Evolutionary conservation across 1,139 yeast species (phyloP), one percentile per base, ranked within the genome.

Genomic region (Hyphopichia khmerensis): DNA sequence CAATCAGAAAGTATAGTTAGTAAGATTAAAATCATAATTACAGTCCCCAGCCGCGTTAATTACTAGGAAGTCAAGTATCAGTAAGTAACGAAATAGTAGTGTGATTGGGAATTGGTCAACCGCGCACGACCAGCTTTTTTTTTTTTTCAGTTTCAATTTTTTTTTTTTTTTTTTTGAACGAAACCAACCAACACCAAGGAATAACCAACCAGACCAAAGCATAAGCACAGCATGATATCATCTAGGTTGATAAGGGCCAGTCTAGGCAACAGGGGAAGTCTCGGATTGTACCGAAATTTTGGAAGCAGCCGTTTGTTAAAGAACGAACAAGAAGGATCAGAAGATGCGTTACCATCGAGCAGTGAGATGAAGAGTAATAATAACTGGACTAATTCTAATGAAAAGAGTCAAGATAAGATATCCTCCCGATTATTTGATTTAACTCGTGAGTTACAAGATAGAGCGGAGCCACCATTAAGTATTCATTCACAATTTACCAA

Each of bases 351-450:
- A 15, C 71, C 70, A 3, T 62, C 69, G 4, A 51, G 60, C 2
- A 60, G 63, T 14, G 69, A 64, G 36, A 67, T 68, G 74, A 67
- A 60, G 48, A 53, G 64, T 40, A 49, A 50, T 9, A 53, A 49
- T 29, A 48, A 64, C 26, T 67, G 72, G 73, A 48, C 32, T 11
- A 38, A 26, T 26, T 16, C 17, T 6, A 30, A 17, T 4, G 18
- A 15, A 26, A 26, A 26, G n/a, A 11, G 29, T 8, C 24, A 26
- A 26, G 29, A 11, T 11, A 9, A 15, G 11, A 32, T 32, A 11
- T 32, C 34, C n/a, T 17, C 34, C 3, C 4, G 23, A 17, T 32
- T 32, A 17, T n/a, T 33, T n/a, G 67, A 64, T 15, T 59, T 67
- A 52, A 64, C 74, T 38, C 60, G 60, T 44, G 52, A 55, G 23